These are phyloP conservation scores for Candida suzukii DNA, from an alignment of 805 yeast species.

Conservation along the genomic window DNA sequence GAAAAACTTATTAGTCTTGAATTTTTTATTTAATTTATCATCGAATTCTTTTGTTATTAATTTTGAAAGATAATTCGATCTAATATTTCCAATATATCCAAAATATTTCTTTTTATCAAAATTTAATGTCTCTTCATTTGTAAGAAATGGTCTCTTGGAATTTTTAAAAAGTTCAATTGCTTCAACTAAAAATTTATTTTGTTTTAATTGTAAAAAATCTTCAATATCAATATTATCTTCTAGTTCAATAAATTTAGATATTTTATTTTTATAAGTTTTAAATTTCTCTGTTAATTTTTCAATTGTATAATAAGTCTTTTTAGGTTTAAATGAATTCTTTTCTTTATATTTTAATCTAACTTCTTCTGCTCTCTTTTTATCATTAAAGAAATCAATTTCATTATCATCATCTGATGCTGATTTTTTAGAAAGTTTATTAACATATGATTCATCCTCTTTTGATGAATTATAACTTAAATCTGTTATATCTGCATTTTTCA, in stretches of 20 bases:
- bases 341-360: background rate
- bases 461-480: background rate
- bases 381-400: background rate
- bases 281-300: constrained; percentile 11
- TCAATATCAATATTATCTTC: constrained; percentile 1
- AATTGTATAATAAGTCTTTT: background rate
- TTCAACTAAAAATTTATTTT: constrained; percentile 39
- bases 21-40: constrained; percentile 20
- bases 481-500: background rate
- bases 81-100: constrained; percentile 55
- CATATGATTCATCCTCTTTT: too few relatives aligned
- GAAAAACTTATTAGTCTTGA: constrained; percentile 35
- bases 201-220: background rate
- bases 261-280: constrained; percentile 3
- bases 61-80: constrained; percentile 46
- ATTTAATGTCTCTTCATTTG: constrained; percentile 38
- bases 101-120: constrained; percentile 42
- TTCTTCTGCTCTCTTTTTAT: background rate
- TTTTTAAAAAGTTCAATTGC: constrained; percentile 25
- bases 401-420: background rate
- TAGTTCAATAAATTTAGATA: constrained; percentile 4
- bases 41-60: constrained; percentile 30
- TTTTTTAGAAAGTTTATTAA: too few relatives aligned
- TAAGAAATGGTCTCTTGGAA: constrained; percentile 36
- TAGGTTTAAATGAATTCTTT: background rate